Evolutionary conservation across 805 yeast genomes (phyloP).

Genomic region (Saccharomyces eubayanus): DNA sequence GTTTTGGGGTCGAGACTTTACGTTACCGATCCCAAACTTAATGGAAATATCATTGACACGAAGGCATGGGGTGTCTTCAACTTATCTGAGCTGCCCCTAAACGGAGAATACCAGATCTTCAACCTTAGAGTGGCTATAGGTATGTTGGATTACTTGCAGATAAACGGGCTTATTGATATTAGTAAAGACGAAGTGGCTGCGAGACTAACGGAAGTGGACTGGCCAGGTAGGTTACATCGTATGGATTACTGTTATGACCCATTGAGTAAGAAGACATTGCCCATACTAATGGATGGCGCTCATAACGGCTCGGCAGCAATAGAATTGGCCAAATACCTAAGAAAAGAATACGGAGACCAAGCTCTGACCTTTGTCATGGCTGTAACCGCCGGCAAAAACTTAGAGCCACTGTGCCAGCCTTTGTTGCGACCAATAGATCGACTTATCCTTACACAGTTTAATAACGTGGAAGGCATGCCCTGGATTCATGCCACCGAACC

Average conservation of each 20-base stretch:
- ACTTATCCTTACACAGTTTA: constrained; percentile 56
- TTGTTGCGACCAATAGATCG: constrained; percentile 45
- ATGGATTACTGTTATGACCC: constrained; percentile 28
- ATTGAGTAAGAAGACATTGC: constrained; percentile 10
- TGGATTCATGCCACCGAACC: constrained; percentile 59
- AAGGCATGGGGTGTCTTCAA: constrained; percentile 27
- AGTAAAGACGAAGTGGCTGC: constrained; percentile 31
- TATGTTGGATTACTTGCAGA: constrained; percentile 36
- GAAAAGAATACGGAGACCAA: constrained; percentile 16
- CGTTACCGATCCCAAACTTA: constrained; percentile 14
- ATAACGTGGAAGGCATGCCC: constrained; percentile 81
- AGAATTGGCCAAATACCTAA: constrained; percentile 54
- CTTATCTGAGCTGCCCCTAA: constrained; percentile 43
- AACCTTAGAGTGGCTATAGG: constrained; percentile 63
- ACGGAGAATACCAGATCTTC: constrained; percentile 64
- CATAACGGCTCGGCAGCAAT: constrained; percentile 81
- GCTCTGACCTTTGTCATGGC: constrained; percentile 54
- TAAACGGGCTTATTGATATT: constrained; percentile 23
- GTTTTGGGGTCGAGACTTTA: constrained; percentile 25
- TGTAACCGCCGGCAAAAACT: constrained; percentile 64
- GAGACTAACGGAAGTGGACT: constrained; percentile 50
- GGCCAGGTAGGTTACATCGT: constrained; percentile 86
- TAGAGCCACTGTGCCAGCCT: constrained; percentile 42
- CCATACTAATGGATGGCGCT: constrained; percentile 74
- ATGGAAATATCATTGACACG: constrained; percentile 14